phyloP scores from a whole-genome alignment of 2,329 filamentous ascomycete genomes.

The Claviceps arundinis region DNA sequence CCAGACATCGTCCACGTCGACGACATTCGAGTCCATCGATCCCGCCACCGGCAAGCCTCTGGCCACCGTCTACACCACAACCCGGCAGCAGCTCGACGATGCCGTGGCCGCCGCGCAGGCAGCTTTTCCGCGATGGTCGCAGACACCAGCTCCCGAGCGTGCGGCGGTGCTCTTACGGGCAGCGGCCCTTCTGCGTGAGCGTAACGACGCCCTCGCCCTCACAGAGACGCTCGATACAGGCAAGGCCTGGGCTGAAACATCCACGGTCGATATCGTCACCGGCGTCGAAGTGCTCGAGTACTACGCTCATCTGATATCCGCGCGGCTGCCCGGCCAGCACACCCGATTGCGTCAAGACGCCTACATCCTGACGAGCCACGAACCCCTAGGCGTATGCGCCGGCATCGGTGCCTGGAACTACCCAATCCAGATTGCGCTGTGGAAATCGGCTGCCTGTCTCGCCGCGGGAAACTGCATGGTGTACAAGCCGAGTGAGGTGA shows the following conservation, averaged over 20 bases:
- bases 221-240: slow-evolving; percentile 78
- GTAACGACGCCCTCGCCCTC: slow-evolving; percentile 67
- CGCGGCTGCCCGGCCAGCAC: slow-evolving; percentile 69
- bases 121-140: slow-evolving; percentile 66
- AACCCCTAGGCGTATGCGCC: slow-evolving; percentile 69
- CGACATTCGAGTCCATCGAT: slow-evolving; percentile 59
- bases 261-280: slow-evolving; percentile 68
- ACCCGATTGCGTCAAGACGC: slow-evolving; percentile 61
- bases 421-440: slow-evolving; percentile 78
- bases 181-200: slow-evolving; percentile 56
- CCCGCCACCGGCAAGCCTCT: slow-evolving; percentile 57
- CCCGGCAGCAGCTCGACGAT: slow-evolving; percentile 52
- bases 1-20: slow-evolving; percentile 38
- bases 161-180: slow-evolving; percentile 68
- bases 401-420: slow-evolving; percentile 91
- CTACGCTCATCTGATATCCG: slow-evolving; percentile 68
- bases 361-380: slow-evolving; percentile 73
- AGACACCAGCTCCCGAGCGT: slow-evolving; percentile 59
- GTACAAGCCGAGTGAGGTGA: slow-evolving; percentile 82
- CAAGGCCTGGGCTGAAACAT: slow-evolving; percentile 75
- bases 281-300: slow-evolving; percentile 80
- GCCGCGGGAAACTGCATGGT: slow-evolving; percentile 83
- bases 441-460: slow-evolving; percentile 78
- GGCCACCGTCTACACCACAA: slow-evolving; percentile 59
- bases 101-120: slow-evolving; percentile 57